Percentiles rank a stretch among this genome's conserved stretches.
These are phyloP conservation scores for Telfairia occidentalis DNA, from an alignment of 331 rosid genomes.

Conservation along the genomic window DNA sequence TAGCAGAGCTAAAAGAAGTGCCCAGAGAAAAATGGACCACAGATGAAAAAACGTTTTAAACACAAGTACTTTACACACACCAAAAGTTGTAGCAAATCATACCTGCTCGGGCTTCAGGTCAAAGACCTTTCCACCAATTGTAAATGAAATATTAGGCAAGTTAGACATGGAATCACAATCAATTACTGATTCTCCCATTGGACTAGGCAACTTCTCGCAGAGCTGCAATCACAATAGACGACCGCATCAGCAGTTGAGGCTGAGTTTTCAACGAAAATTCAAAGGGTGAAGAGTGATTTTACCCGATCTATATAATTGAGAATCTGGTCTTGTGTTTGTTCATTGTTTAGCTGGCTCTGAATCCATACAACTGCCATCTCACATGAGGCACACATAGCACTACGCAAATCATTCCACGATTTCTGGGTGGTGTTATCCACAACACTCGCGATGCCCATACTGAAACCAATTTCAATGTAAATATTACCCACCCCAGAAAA, in stretches of 20 bases:
- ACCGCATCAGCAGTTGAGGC: conserved; percentile 5
- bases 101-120: conserved; percentile 54
- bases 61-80: too few species aligned
- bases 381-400: conserved; percentile 39
- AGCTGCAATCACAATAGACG: conserved; percentile 30
- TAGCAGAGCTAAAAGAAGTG: background rate
- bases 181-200: conserved; percentile 59
- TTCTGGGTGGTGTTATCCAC: conserved; percentile 25
- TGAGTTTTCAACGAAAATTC: background rate
- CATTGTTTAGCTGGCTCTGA: conserved; percentile 46
- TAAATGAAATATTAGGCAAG: conserved; percentile 44
- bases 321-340: conserved; percentile 40
- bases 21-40: background rate
- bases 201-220: conserved; percentile 53
- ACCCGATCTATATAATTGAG: conserved; percentile 48
- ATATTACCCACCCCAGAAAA: background rate
- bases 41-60: background rate
- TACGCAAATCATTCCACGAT: conserved; percentile 18
- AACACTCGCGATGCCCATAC: conserved; percentile 27
- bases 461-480: background rate
- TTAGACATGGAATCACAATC: conserved; percentile 49
- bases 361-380: conserved; percentile 69
- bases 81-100: too few species aligned
- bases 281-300: background rate
- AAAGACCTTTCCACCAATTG: conserved; percentile 42